Conservation (phyloP, 306 rosid species). For the Arachis hypogaea region DNA sequence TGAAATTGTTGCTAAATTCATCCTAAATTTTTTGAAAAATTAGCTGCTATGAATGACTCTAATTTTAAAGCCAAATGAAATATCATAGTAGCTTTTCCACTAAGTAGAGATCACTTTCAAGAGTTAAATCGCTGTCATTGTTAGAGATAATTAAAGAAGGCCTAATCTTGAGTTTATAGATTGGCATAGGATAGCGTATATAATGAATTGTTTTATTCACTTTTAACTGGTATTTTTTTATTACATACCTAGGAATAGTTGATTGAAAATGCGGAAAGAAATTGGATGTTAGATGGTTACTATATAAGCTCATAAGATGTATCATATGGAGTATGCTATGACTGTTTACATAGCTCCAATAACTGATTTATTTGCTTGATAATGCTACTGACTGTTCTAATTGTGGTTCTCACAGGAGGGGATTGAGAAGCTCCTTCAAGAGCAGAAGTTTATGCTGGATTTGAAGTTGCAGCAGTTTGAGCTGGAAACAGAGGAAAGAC, state of each 20-base stretch:
- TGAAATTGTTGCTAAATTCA: too few relatives aligned
- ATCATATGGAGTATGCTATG: background rate
- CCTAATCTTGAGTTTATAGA: background rate
- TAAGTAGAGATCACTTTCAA: conserved; percentile 1
- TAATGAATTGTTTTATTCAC: background rate
- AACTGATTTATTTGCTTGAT: conserved; percentile 20
- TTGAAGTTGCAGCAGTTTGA: conserved; percentile 61
- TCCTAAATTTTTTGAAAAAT: too few relatives aligned
- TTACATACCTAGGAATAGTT: background rate
- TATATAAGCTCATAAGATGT: conserved; percentile 4
- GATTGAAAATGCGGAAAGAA: conserved; percentile 1
- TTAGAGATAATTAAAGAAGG: conserved; percentile 5
- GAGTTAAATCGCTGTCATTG: background rate
- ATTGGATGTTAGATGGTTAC: background rate
- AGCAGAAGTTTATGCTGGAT: conserved; percentile 59
- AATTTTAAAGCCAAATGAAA: background rate
- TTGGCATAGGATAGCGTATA: background rate
- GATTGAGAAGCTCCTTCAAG: conserved; percentile 62
- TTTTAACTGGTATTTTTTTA: conserved; percentile 4
- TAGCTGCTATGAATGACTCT: too few relatives aligned
- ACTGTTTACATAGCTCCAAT: conserved; percentile 14
- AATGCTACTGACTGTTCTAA: conserved; percentile 34
- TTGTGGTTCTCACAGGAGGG: conserved; percentile 61
- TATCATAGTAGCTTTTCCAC: conserved; percentile 7
- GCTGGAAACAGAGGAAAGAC: conserved; percentile 66